Percentiles rank a stretch among this genome's conserved stretches.
Evolutionary conservation across 2,329 filamentous ascomycete genomes (phyloP).

Genomic region (Colletotrichum orchidophilum): DNA sequence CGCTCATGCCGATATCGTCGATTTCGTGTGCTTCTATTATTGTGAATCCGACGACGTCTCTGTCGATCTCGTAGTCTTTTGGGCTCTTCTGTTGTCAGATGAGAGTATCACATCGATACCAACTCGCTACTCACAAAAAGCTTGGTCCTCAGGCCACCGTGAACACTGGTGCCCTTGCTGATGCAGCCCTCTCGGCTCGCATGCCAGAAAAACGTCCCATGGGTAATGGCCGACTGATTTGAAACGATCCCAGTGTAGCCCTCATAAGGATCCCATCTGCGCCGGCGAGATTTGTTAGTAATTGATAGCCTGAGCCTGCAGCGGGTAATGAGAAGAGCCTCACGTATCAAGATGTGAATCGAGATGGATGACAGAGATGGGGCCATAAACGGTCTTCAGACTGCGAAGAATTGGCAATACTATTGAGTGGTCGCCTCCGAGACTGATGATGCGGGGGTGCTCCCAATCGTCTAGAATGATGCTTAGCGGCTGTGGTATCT

Average conservation of each 20-base stretch:
- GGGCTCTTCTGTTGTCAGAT: not conserved
- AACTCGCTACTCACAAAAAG: not conserved
- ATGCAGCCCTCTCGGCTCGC: slow-evolving; percentile 83
- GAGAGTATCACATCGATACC: not conserved
- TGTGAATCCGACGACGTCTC: not conserved
- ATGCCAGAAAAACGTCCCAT: slow-evolving; percentile 92
- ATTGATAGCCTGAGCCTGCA: not conserved
- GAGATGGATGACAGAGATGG: not conserved
- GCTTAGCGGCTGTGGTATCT: not conserved
- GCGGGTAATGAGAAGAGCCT: not conserved
- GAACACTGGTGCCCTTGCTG: slow-evolving; percentile 75
- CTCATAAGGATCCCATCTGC: not conserved
- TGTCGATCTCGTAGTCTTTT: not conserved
- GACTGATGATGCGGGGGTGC: not conserved
- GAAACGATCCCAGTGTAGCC: not conserved
- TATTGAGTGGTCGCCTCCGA: not conserved
- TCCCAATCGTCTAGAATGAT: not conserved
- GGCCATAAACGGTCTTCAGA: not conserved
- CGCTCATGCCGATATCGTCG: slow-evolving; percentile 79
- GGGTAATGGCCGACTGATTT: slow-evolving; percentile 70
- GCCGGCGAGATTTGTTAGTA: not conserved
- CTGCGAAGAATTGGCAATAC: not conserved
- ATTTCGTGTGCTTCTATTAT: slow-evolving; percentile 83
- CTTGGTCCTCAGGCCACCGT: slow-evolving; percentile 81
- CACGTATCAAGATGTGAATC: not conserved